Percentiles rank a stretch among this genome's conserved stretches.
These are phyloP conservation scores for Prunus mongolica DNA, from an alignment of 306 rosid species.

Conservation along the genomic window DNA sequence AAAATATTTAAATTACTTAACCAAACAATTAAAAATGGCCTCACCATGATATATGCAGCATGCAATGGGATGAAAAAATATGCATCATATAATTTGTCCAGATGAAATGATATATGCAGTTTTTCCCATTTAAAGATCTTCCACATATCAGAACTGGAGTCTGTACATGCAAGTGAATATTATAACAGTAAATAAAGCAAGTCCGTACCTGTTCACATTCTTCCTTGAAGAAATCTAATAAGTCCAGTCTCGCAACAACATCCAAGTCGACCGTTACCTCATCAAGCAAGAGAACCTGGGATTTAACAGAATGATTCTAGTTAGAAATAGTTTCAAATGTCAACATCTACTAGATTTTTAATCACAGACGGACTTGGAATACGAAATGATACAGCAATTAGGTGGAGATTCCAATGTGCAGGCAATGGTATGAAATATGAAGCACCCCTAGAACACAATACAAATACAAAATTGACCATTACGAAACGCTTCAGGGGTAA, in stretches of 20 bases:
- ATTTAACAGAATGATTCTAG: constrained; percentile 6
- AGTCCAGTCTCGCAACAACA: constrained; percentile 90
- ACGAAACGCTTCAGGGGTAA: not conserved
- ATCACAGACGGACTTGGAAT: not conserved
- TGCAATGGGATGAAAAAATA: not conserved
- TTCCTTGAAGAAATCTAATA: constrained; percentile 79
- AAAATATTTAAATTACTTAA: not conserved
- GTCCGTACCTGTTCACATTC: constrained; percentile 91
- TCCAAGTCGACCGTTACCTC: constrained; percentile 97
- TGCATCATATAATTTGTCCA: not conserved
- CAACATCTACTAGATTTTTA: not conserved
- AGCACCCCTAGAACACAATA: constrained; percentile 4
- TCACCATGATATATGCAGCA: not conserved
- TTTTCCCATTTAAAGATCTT: constrained; percentile 2
- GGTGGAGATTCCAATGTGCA: not conserved
- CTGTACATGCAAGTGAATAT: constrained; percentile 17
- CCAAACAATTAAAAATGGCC: constrained; percentile 2
- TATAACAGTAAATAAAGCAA: constrained; percentile 1
- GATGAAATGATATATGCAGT: not conserved
- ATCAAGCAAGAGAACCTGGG: constrained; percentile 90
- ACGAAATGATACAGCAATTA: no score
- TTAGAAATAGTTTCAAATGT: not conserved
- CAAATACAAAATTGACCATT: not conserved
- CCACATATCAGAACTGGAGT: constrained; percentile 15
- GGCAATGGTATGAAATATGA: not conserved